Evolutionary conservation across 2,329 filamentous ascomycete genomes (phyloP).

Genomic region (Amauroascus niger): DNA sequence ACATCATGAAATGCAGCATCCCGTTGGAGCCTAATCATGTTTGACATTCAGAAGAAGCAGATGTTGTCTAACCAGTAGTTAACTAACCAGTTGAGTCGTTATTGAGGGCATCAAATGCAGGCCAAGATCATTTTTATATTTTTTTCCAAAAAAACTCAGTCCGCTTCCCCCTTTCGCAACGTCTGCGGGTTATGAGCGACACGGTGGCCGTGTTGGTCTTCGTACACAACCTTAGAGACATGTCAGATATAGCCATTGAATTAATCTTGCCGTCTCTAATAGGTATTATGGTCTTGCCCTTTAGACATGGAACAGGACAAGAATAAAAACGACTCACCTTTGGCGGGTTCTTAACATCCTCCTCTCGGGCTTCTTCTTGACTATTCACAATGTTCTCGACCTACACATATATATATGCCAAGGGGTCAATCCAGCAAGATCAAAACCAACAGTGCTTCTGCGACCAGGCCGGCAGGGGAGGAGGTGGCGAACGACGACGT

Average conservation of each 20-base stretch:
- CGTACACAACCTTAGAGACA: background rate
- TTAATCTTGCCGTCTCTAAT: too few relatives aligned
- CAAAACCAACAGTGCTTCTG: too few relatives aligned
- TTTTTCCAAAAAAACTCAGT: background rate
- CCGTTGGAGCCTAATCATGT: too few relatives aligned
- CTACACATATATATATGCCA: background rate
- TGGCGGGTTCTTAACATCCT: conserved; percentile 7
- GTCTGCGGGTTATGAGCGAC: conserved; percentile 11
- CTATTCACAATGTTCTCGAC: conserved; percentile 7
- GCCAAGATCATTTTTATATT: too few relatives aligned
- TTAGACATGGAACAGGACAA: too few relatives aligned
- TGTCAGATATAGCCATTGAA: background rate
- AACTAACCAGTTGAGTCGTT: too few relatives aligned
- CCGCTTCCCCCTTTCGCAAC: background rate
- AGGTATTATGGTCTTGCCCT: too few relatives aligned
- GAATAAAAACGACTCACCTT: conserved; percentile 3
- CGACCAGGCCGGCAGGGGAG: too few relatives aligned
- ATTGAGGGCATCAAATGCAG: too few relatives aligned
- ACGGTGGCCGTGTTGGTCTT: conserved; percentile 8
- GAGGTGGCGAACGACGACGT: background rate
- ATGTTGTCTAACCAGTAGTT: too few relatives aligned
- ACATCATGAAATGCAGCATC: too few relatives aligned
- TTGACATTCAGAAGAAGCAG: too few relatives aligned
- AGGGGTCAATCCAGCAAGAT: background rate
- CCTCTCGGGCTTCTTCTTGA: background rate